Conservation (phyloP, 164 flowering plant species). For the Umbellularia californica region DNA sequence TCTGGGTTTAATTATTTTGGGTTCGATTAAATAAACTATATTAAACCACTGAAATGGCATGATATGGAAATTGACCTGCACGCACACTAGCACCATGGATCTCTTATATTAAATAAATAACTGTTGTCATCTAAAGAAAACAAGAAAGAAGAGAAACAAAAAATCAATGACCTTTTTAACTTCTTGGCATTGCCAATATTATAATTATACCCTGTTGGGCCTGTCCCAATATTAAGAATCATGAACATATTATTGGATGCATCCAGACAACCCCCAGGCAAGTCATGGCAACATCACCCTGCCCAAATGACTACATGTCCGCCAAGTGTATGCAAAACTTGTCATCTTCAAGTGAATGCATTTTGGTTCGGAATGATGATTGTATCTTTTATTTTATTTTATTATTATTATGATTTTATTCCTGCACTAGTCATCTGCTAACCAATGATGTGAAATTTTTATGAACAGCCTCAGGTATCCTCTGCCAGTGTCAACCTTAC, state of each 20-base stretch:
- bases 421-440: background rate
- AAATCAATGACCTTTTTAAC: background rate
- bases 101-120: background rate
- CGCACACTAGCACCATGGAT: background rate
- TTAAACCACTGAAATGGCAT: too few relatives aligned
- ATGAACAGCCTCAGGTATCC: conserved; percentile 79
- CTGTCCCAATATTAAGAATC: background rate
- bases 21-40: too few relatives aligned
- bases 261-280: background rate
- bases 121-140: background rate
- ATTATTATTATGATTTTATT: background rate
- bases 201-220: background rate
- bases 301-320: background rate
- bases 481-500: conserved; percentile 86
- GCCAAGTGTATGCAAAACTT: background rate
- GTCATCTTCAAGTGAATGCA: background rate
- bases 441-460: background rate
- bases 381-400: too few relatives aligned
- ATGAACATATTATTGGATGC: background rate
- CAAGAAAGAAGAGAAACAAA: too few relatives aligned
- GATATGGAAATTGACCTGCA: too few relatives aligned
- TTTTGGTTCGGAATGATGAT: background rate
- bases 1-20: too few relatives aligned
- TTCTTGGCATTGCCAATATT: background rate
- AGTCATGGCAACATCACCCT: background rate